These are phyloP conservation scores for Scheffersomyces cryptocercus DNA, from an alignment of 1,139 yeast genomes.

Conservation along the genomic window DNA sequence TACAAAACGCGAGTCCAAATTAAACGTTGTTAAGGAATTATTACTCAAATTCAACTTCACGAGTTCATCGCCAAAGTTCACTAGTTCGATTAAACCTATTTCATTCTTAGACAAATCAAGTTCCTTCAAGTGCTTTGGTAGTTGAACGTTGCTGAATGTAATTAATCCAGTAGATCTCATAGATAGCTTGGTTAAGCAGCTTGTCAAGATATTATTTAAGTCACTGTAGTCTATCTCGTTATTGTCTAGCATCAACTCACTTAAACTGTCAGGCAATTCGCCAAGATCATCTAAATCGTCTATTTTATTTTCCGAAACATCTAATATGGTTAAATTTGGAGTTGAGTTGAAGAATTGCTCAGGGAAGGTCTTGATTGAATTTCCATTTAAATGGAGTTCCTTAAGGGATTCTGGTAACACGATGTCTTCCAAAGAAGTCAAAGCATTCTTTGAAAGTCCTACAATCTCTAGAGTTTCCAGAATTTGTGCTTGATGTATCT, in stretches of 20 bases:
- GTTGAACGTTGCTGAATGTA: conserved; percentile 14
- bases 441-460: conserved; percentile 16
- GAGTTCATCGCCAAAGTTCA: conserved; percentile 15
- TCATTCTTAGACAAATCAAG: conserved; percentile 20
- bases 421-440: conserved; percentile 12
- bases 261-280: conserved; percentile 17
- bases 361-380: conserved; percentile 17
- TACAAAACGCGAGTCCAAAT: conserved; percentile 4
- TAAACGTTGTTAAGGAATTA: conserved; percentile 14
- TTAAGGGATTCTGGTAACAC: conserved; percentile 14
- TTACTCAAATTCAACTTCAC: conserved; percentile 14
- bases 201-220: conserved; percentile 19
- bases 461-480: conserved; percentile 17
- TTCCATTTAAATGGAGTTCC: conserved; percentile 18
- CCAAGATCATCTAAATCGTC: conserved; percentile 30
- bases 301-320: conserved; percentile 19
- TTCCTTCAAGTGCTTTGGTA: conserved; percentile 18
- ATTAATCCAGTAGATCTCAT: conserved; percentile 24
- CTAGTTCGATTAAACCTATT: conserved; percentile 14
- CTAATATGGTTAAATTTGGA: conserved; percentile 12
- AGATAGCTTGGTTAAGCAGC: conserved; percentile 17
- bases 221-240: conserved; percentile 23
- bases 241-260: conserved; percentile 19
- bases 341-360: conserved; percentile 12
- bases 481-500: conserved; percentile 10